Evolutionary conservation across 2,329 filamentous ascomycete species (phyloP), one percentile per base, ranked within the genome.

Genomic region (Aaosphaeria pasadenensis): DNA sequence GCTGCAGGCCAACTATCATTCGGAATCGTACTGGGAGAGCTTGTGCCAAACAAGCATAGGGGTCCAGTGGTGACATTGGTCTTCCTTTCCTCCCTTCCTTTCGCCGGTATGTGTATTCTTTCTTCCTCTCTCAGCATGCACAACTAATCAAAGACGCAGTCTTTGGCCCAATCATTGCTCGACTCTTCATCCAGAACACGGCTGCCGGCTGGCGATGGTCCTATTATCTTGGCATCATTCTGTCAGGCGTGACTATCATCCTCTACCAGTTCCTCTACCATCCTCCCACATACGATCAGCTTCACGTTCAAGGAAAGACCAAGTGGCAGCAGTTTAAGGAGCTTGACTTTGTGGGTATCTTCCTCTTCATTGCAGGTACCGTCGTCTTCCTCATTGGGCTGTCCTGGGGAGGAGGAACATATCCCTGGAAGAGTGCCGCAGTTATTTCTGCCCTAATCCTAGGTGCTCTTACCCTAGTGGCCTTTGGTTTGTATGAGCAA

Each of bases 181-280:
- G 76, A 1, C 58, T 53, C 4, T 58, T 69, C n/a, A 63, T 69
- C 39, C 5, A 42, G 77, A 77, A 77, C 63, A 60, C 57, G 4
- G 46, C 53, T 13, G 50, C 54, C 11, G 54, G 54, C 4, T 58
- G 57, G 57, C 32, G 78, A 38, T 78, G 76, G 74, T 71, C 64
- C 47, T 81, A 76, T 58, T 79, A 76, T 53, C 56, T 80, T 2
- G 73, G 72, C 45, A 74, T 75, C 53, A 75, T 78, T 45, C 59
- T 75, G 44, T 70, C 66, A 36, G 68, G 63, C 28, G 50, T 75
- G 13, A 63, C 73, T 9, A 53, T 75, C 5, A 57, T 67, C 4
- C 64, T 77, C 9, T 78, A 73, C 52, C 63, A 67, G 33, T 69
- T 77, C 52, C 72, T 75, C 47, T 80, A 79, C 60, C 71, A 74